These are phyloP conservation scores for Bryoglossum gracile DNA, from an alignment of 495 filamentous ascomycete species.

Conservation along the genomic window DNA sequence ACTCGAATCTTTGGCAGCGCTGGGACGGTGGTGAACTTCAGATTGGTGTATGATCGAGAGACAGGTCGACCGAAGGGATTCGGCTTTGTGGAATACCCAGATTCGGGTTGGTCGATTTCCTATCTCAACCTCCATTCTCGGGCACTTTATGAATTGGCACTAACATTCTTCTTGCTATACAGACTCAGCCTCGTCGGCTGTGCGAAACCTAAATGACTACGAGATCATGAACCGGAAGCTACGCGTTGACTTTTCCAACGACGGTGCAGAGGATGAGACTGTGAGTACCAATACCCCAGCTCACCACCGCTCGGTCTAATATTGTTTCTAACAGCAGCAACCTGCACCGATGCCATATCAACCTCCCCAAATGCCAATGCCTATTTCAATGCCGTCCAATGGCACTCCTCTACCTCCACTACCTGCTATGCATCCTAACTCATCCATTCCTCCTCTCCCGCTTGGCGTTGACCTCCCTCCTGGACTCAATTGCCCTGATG, in stretches of 20 bases:
- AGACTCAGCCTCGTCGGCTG: constrained; percentile 88
- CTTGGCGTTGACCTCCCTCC: constrained; percentile 75
- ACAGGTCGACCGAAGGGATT: constrained; percentile 94
- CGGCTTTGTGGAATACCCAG: constrained; percentile 89
- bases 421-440: constrained; percentile 11
- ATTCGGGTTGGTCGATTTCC: constrained; percentile 42
- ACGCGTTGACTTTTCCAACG: constrained; percentile 90
- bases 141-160: neutral
- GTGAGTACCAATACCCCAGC: neutral
- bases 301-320: neutral
- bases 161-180: constrained; percentile 22
- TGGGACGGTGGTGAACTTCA: constrained; percentile 85
- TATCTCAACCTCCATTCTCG: too few relatives aligned
- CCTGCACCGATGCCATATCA: constrained; percentile 17
- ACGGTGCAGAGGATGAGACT: constrained; percentile 66
- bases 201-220: constrained; percentile 92
- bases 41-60: constrained; percentile 91
- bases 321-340: constrained; percentile 2
- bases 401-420: constrained; percentile 20
- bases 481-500: constrained; percentile 75
- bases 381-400: constrained; percentile 20
- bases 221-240: constrained; percentile 94
- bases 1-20: constrained; percentile 81
- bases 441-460: constrained; percentile 68
- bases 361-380: constrained; percentile 11